Percentiles rank a stretch among this genome's conserved stretches.
Evolutionary conservation across 1,139 yeast species (phyloP).

Genomic region (Yamadazyma epiphylla): DNA sequence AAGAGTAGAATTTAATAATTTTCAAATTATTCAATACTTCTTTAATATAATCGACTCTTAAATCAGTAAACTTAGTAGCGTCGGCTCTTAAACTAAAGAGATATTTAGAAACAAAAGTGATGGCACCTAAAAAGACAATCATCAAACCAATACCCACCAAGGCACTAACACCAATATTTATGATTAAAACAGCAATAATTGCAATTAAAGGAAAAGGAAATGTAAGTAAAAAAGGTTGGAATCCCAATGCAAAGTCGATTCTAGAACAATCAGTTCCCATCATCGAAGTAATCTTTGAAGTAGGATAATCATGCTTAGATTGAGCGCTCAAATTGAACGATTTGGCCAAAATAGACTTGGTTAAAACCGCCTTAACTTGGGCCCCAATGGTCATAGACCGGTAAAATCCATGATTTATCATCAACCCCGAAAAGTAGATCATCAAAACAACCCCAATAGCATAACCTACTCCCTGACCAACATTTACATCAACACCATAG

Average conservation of each 20-base stretch:
- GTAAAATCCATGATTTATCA: constrained; percentile 14
- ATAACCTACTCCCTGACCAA: constrained; percentile 37
- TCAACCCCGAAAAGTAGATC: constrained; percentile 27
- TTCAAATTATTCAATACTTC: constrained; percentile 34
- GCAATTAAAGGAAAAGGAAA: constrained; percentile 28
- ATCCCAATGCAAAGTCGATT: constrained; percentile 30
- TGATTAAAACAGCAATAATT: constrained; percentile 29
- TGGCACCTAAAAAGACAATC: constrained; percentile 11
- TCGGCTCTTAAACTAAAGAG: constrained; percentile 22
- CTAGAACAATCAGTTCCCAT: constrained; percentile 37
- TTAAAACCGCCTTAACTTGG: constrained; percentile 60
- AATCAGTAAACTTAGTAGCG: constrained; percentile 30
- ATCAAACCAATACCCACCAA: constrained; percentile 32
- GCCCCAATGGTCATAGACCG: constrained; percentile 47
- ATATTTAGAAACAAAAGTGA: constrained; percentile 19
- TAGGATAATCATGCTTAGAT: constrained; percentile 56
- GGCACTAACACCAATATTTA: constrained; percentile 31
- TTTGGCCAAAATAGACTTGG: constrained; percentile 66
- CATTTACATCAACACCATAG: constrained; percentile 15
- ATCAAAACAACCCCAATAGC: constrained; percentile 28
- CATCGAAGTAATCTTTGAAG: constrained; percentile 62
- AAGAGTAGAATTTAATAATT: constrained; percentile 44
- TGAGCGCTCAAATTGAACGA: constrained; percentile 57
- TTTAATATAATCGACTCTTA: constrained; percentile 30
- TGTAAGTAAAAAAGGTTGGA: constrained; percentile 24